These are phyloP conservation scores for Komagataella mondaviorum DNA, from an alignment of 805 yeast species.

Conservation along the genomic window DNA sequence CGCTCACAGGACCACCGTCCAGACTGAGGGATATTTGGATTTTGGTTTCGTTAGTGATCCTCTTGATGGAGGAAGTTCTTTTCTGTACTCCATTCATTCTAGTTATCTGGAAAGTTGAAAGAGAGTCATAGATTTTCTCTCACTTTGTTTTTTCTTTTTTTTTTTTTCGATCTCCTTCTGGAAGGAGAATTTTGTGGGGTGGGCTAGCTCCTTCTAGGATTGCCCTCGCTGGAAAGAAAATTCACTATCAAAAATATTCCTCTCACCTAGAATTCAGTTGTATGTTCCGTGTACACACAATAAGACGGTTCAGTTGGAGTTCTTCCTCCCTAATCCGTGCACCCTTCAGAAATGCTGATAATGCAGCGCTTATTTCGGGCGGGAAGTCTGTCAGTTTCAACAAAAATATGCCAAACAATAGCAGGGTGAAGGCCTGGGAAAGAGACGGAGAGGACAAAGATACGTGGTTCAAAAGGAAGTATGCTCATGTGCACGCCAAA, in stretches of 20 bases:
- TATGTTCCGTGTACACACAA: neutral
- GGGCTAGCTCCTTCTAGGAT: neutral
- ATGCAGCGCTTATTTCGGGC: neutral
- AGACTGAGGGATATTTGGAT: conserved; percentile 75
- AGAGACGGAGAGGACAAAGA: conserved; percentile 46
- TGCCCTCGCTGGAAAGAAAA: neutral
- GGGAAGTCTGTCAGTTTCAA: conserved; percentile 18
- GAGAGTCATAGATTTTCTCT: neutral
- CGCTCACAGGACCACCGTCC: conserved; percentile 70
- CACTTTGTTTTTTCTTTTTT: neutral
- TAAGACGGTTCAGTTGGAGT: neutral
- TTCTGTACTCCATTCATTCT: conserved; percentile 2
- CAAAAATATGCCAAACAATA: conserved; percentile 25
- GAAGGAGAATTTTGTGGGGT: neutral
- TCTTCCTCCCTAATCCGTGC: neutral
- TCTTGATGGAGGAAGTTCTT: conserved; percentile 32
- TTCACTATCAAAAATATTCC: neutral
- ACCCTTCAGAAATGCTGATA: neutral
- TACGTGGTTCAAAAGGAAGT: conserved; percentile 44
- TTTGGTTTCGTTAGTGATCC: conserved; percentile 89
- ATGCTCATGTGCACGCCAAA: conserved; percentile 52
- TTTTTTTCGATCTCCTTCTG: neutral
- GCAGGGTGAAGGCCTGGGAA: conserved; percentile 52
- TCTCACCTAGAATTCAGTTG: neutral
- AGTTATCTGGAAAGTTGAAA: neutral